Evolutionary conservation across 2,329 filamentous ascomycete species (phyloP), one percentile per base, ranked within the genome.

Genomic region (Penicillium hesseltinei): DNA sequence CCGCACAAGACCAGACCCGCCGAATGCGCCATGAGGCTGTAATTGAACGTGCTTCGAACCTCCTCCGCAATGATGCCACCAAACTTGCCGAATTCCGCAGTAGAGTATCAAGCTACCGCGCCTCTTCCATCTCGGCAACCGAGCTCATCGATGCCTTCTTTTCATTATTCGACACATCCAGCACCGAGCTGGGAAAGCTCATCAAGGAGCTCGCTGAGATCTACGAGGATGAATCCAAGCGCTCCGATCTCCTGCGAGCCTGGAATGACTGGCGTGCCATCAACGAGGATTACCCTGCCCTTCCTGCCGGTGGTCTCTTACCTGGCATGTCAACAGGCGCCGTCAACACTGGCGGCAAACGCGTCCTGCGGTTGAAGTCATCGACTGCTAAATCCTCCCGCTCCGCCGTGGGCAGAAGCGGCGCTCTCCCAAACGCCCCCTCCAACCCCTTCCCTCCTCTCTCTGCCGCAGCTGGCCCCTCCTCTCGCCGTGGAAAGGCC

Each of bases 241-340:
- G 86, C 1, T 87, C 88, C 51, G 81, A 80, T 0, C 78, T 99
- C 3, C 84, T 92, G 27, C 88, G 88, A 67, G 91, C 92, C 1
- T 97, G 93, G 92, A 91, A 91, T 66, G 90, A 96, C 75, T 97
- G 93, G 91, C 90, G 91, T 46, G 92, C 92, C 38, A 94, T 96
- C 76, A 95, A 96, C 64, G 92, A 97, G 74, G 92, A 97, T 72
- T 97, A 97, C 66, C 93, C 93, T 0, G 91, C 90, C 2, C 80
- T 97, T 0, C 92, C 93, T 1, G 88, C 90, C 0, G 83, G 84
- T 54, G 88, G 88, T 50, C 84, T 88, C 75, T 82, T 87, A 38
- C 86, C 87, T 27, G 78, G 77, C 5, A 74, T 81, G 45, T 74
- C 77, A 2, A 71, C 80, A 5, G 75, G 77, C 25, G 71, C 73